phyloP scores from a whole-genome alignment of 1,284 basidiomycete genomes.

The Schizophyllum amplum region DNA sequence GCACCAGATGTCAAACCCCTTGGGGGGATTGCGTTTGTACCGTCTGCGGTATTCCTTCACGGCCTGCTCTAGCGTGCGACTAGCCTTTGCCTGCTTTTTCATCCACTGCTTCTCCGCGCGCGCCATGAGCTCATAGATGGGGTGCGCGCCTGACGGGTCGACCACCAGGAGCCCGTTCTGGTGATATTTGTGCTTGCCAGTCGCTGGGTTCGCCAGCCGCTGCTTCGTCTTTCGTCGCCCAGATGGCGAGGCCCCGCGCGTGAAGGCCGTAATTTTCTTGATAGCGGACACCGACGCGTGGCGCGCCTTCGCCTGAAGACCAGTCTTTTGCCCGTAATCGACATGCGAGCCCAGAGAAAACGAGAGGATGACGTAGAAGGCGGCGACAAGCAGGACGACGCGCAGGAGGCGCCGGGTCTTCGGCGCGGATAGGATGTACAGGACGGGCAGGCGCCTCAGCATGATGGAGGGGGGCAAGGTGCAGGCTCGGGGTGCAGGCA shows the following conservation, averaged over 20 bases:
- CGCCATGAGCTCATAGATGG: constrained; percentile 47
- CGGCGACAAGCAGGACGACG: background rate
- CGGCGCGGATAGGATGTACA: background rate
- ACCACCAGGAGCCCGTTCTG: constrained; percentile 30
- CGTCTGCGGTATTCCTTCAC: constrained; percentile 46
- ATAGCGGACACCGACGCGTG: background rate
- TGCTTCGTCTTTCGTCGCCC: background rate
- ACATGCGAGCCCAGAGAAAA: background rate
- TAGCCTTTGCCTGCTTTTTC: constrained; percentile 41
- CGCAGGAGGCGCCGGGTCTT: background rate
- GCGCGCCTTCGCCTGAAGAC: background rate
- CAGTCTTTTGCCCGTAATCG: background rate
- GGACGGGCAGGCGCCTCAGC: background rate
- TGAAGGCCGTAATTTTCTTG: background rate
- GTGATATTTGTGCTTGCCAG: constrained; percentile 14
- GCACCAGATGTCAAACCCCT: constrained; percentile 48
- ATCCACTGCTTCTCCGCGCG: constrained; percentile 45
- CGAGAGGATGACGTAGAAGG: background rate
- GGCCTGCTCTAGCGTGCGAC: constrained; percentile 44
- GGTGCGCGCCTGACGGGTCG: constrained; percentile 34
- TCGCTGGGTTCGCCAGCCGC: background rate
- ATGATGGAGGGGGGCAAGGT: background rate
- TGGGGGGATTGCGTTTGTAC: constrained; percentile 38
- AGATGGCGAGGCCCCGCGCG: background rate
- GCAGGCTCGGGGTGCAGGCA: too few species aligned